Base-by-base conservation (phyloP, 2,329 filamentous ascomycete species). In the Sclerotinia sclerotiorum region DNA sequence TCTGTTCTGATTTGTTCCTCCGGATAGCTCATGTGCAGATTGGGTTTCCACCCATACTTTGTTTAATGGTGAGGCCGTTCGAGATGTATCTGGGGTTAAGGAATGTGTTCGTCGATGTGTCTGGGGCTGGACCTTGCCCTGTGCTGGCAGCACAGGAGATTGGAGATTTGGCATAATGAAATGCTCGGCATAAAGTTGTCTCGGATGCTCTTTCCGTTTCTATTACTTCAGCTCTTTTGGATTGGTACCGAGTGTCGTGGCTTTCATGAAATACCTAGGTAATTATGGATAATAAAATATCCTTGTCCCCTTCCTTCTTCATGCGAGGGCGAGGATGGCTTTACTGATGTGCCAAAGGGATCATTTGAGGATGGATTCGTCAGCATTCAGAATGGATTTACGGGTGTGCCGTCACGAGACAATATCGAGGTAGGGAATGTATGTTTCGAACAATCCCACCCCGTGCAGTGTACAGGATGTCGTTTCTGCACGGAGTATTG, bases 1-100 rank as follows among this genome's bases (percentile, higher is more conserved):
- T 48, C 56, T 68, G 24, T 55, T 68, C 35, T 57, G 67, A 24
- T 44, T 65, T 39, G 51, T 49, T 56, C 44, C 60, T 63, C 63
- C 70, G 64, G 57, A 65, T 69, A 56, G 55, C 63, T 74, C 71
- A 67, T 71, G 63, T 24, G 70, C 54, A 67, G 68, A 72, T 60
- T 74, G 74, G 55, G 74, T 72, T 62, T 76, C 73, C 2, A 70
- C 71, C 74, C 74, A 76, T 74, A 69, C 71, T 71, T 72, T 72
- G 69, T 74, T 72, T 55, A 61, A 51, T 57, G 58, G 55, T 32
- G 65, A 65, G 35, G 42, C 42, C 44, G 56, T 69, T 62, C 48
- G 68, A 69, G 71, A 69, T 68, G 65, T 54, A 32, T 67, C 65
- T 67, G 55, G 65, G 70, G 69, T 71, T 64, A 60, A 32, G 67